A percentile compares a stretch with the other conserved stretches of the same genome.
Evolutionary conservation across 106 monocot species (phyloP).

Genomic region (Dendrobium huoshanense): DNA sequence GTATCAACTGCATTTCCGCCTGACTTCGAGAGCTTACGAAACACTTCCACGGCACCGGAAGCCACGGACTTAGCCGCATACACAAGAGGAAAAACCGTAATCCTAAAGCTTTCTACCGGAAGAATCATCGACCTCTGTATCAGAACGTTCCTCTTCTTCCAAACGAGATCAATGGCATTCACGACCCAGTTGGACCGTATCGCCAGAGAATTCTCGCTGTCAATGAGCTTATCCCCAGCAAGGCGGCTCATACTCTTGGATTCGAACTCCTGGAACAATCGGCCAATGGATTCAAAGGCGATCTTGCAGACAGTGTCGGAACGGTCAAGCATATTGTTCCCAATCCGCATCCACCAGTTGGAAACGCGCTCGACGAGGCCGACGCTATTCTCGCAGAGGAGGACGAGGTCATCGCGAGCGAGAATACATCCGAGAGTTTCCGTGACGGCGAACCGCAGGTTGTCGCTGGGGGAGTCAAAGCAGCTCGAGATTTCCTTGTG

Average conservation of each 20-base stretch:
- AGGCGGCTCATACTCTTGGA: constrained; percentile 87
- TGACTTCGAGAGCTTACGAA: constrained; percentile 66
- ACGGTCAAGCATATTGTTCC: constrained; percentile 52
- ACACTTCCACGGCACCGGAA: constrained; percentile 62
- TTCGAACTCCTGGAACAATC: constrained; percentile 73
- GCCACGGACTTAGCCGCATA: constrained; percentile 84
- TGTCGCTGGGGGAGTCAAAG: constrained; percentile 55
- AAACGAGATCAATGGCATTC: constrained; percentile 59
- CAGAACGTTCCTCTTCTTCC: constrained; percentile 78
- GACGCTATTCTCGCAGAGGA: constrained; percentile 53
- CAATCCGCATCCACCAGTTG: constrained; percentile 76
- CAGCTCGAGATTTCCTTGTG: constrained; percentile 61
- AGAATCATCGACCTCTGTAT: constrained; percentile 81
- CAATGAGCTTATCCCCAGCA: constrained; percentile 91
- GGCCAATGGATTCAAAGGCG: constrained; percentile 75
- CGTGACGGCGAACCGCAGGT: constrained; percentile 59
- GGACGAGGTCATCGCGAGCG: constrained; percentile 88
- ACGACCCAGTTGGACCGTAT: constrained; percentile 86
- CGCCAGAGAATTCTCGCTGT: constrained; percentile 84
- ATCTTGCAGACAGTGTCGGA: constrained; percentile 65
- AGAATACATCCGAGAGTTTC: constrained; percentile 79
- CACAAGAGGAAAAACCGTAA: constrained; percentile 76
- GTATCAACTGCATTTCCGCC: constrained; percentile 13
- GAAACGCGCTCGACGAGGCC: constrained; percentile 65
- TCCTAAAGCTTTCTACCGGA: constrained; percentile 77